Evolutionary conservation across 164 flowering plant genomes (phyloP).

Genomic region (Cinnamomum chago): DNA sequence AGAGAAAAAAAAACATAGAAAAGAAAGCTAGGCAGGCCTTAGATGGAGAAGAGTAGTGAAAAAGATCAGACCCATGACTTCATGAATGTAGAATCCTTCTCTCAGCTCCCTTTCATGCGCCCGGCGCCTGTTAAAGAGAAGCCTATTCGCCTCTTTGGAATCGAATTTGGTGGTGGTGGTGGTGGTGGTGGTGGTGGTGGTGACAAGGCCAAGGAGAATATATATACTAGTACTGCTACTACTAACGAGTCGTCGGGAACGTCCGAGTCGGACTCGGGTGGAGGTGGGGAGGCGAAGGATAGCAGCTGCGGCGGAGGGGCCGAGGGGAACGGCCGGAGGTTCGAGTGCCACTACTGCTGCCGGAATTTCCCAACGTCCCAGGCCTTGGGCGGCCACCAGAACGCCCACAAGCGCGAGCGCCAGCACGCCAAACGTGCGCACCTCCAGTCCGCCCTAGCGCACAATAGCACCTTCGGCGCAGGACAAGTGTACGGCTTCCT

Average conservation of each 20-base stretch:
- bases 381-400: conserved; percentile 94
- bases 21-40: too few relatives aligned
- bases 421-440: conserved; percentile 84
- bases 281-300: conserved; percentile 16
- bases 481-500: conserved; percentile 51
- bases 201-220: not conserved
- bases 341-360: conserved; percentile 90
- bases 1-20: too few relatives aligned
- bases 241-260: too few relatives aligned
- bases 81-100: conserved; percentile 94
- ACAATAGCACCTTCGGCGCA: conserved; percentile 25
- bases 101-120: conserved; percentile 91
- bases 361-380: conserved; percentile 92
- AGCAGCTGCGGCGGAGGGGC: not conserved
- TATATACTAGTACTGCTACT: too few relatives aligned
- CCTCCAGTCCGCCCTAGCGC: conserved; percentile 69
- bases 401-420: conserved; percentile 90
- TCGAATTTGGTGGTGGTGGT: conserved; percentile 41
- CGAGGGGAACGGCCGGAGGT: conserved; percentile 26
- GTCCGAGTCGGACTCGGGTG: conserved; percentile 22
- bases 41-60: conserved; percentile 37
- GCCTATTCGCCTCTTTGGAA: conserved; percentile 81
- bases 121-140: conserved; percentile 50
- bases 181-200: conserved; percentile 5
- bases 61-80: conserved; percentile 66